phyloP scores from a whole-genome alignment of 23 red algal genomes.

The Gracilaria gracilis region DNA sequence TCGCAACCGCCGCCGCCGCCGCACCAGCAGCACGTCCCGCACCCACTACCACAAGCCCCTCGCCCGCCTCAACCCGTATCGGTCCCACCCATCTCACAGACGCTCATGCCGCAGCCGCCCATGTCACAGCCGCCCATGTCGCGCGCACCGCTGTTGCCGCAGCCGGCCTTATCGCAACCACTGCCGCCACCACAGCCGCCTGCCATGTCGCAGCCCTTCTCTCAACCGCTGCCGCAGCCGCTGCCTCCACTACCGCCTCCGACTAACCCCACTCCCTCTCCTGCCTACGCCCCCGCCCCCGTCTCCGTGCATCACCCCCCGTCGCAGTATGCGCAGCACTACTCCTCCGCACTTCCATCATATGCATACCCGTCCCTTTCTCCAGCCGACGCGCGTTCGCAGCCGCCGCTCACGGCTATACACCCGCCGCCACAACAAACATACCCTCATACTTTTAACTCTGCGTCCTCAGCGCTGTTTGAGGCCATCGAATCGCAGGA shows the following conservation, averaged over 20 bases:
- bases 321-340: not conserved
- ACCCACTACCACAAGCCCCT: not conserved
- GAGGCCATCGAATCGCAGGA: not conserved
- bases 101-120: not conserved
- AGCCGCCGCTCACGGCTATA: not conserved
- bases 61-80: not conserved
- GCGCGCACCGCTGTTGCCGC: not conserved
- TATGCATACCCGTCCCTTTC: not conserved
- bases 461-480: constrained; percentile 3
- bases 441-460: not conserved
- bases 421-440: not conserved
- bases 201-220: not conserved
- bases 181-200: not conserved
- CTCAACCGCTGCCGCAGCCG: not conserved
- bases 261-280: not conserved
- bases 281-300: not conserved
- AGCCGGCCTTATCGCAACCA: constrained; percentile 13
- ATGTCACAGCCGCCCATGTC: not conserved
- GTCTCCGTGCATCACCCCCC: not conserved
- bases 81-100: not conserved
- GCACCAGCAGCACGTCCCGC: not conserved
- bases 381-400: not conserved
- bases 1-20: not conserved
- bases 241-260: not conserved
- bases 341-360: not conserved